Evolutionary conservation across 2,329 filamentous ascomycete genomes (phyloP).

Genomic region (Cadophora sp.): DNA sequence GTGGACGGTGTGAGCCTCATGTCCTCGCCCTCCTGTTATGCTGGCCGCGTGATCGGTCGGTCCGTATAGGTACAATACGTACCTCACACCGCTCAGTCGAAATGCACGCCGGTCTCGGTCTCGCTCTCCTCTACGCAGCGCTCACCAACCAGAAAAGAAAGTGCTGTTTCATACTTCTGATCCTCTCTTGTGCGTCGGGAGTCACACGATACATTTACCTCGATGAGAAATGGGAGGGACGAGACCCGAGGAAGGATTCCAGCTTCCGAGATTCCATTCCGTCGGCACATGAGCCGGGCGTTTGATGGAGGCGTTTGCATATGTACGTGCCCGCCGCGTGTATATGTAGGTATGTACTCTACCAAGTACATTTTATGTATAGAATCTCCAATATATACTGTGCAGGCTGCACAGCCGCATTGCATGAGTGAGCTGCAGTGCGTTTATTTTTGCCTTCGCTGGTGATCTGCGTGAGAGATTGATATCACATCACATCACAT

Average conservation of each 20-base stretch:
- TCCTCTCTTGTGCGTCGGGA: not conserved
- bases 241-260: too few species aligned
- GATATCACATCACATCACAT: not conserved
- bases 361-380: not conserved
- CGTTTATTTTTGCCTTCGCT: not conserved
- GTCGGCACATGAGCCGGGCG: not conserved
- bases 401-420: not conserved
- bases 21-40: not conserved
- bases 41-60: slow-evolving; percentile 6
- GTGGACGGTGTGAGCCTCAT: slow-evolving; percentile 16
- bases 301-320: slow-evolving; percentile 5
- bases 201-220: not conserved
- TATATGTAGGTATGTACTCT: not conserved
- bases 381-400: not conserved
- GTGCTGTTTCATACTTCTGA: not conserved
- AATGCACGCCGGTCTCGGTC: not conserved
- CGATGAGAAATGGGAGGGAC: not conserved
- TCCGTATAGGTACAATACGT: not conserved
- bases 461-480: too few species aligned
- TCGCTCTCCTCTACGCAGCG: not conserved
- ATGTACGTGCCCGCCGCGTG: not conserved
- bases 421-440: not conserved
- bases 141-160: not conserved
- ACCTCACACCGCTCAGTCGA: slow-evolving; percentile 4
- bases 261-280: not conserved